Evolutionary conservation across 1,284 basidiomycete genomes (phyloP), one percentile per base, ranked within the genome.

Genomic region (Somion occarium): DNA sequence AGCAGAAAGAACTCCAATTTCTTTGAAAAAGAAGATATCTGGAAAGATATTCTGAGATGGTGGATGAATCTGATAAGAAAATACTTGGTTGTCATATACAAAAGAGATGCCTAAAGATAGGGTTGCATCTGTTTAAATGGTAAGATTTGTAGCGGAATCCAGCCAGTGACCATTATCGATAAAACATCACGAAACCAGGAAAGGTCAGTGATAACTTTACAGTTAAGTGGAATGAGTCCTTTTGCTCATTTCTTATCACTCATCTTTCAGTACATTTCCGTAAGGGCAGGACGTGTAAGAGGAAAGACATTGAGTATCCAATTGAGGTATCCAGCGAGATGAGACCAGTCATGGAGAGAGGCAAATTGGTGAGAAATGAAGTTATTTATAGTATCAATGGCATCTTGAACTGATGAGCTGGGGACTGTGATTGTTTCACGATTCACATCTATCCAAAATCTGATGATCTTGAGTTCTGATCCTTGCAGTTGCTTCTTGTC

Each of bases 241-340:
- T 54, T n/a, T 0, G 52, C 48, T 0, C 49, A 11, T 0, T 24
- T 13, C 42, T 71, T 69, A 0, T 67, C 70, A 0, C 44, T 11
- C 0, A 68, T 67, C 53, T 77, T 77, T 0, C 48, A 37, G 50
- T 76, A 76, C 0, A 71, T 3, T 0, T 56, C 54, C 9, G 44
- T 57, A 43, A 74, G 56, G 0, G 58, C 62, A 0, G 70, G 71
- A 0, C 62, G 59, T 0, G 72, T 52, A 0, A 68, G 50, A 0
- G 74, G 72, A 26, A 56, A 70, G 0, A 70, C 65, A 48, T 73
- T 76, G 0, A 78, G 56, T 0, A 59, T 60, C 73, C 73, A 77
- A 44, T 73, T 75, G 2, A 68, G 51, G 59, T 66, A 70, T 0
- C 73, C 69, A 2, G 64, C 58, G 0, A 73, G 23, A 0, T 42